A percentile compares a stretch with the other conserved stretches of the same genome.
Conservation (phyloP, 2,329 filamentous ascomycete species). For the Cucurbitaria berberidis region DNA sequence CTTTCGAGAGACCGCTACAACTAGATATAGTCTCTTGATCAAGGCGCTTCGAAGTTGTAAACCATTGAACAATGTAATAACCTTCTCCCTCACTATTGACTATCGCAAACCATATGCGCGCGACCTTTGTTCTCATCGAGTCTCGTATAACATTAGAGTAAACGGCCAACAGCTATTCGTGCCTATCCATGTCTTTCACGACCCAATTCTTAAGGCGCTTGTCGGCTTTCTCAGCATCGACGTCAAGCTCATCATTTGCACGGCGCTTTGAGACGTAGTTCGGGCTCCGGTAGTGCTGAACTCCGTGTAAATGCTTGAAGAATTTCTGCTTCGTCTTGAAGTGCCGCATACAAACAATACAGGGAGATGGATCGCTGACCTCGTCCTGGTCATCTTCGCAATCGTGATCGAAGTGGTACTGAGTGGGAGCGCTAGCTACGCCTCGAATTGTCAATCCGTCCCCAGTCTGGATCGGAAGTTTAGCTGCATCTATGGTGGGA, state of each 20-base stretch:
- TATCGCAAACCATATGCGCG: too few species aligned
- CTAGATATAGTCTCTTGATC: too few species aligned
- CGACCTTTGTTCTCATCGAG: too few species aligned
- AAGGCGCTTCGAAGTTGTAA: too few species aligned
- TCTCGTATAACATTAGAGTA: too few species aligned
- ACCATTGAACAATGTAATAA: too few species aligned
- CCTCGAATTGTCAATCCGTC: constrained; percentile 3
- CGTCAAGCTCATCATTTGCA: background rate
- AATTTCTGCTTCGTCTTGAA: constrained; percentile 11
- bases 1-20: too few species aligned
- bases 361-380: constrained; percentile 11
- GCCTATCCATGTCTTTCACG: background rate
- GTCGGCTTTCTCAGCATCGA: background rate
- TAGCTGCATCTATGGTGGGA: background rate
- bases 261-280: constrained; percentile 16
- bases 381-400: background rate
- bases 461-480: background rate
- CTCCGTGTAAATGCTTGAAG: constrained; percentile 10
- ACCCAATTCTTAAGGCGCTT: background rate
- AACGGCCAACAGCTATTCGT: background rate
- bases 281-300: constrained; percentile 4
- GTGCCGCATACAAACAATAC: constrained; percentile 6
- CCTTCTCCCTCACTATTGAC: too few species aligned
- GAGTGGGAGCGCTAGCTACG: background rate
- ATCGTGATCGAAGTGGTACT: constrained; percentile 3